Evolutionary conservation across 208 protist species (phyloP), one percentile per base, ranked within the genome.

Genomic region (Crithidia brevicula): DNA sequence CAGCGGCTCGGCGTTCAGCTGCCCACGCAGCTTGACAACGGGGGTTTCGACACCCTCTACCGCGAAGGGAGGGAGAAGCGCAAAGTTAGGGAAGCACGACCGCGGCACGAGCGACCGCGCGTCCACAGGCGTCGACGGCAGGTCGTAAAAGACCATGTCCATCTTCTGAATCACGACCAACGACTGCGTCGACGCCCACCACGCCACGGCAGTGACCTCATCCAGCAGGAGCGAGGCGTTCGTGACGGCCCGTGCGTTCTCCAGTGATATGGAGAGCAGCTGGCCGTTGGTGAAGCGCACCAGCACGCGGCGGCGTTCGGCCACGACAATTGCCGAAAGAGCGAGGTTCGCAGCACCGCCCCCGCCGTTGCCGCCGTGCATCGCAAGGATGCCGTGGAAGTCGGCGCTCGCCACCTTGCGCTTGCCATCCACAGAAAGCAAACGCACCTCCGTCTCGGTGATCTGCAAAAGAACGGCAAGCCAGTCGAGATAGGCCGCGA

Each of bases 401-500:
- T 74, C 67, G 0, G 23, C 69, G 5, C 49, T 67, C 16, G 30
- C 20, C 10, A 74, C 18, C n/a, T 46, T 67, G 1, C 71, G 73
- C 64, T 72, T 85, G 7, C 85, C 89, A 53, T 96, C 85, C 7
- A 50, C 22, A 0, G 92, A 88, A 33, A 88, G 64, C 18, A 95
- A 67, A 15, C 80, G 74, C 28, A 91, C 43, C 62, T 96, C 85
- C 42, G 62, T 67, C 38, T 89, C 88, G 6, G 89, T 94, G 4
- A 96, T 76, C 59, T 96, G 92, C 27, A 96, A 58, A 11, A 96
- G 64, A 4, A 80, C 83, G 15, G 62, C 43, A 5, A 81, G 47
- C 79, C 74, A 86, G 42, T 73, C 51, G 23, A 92, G 36, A 23
- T 77, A 50, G 2, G 72, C 67, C 0, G 89, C 88, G 31, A 86